Percentiles rank a stretch among this genome's conserved stretches.
Evolutionary conservation across 805 yeast genomes (phyloP).

Genomic region (Priceomyces melissophilus): DNA sequence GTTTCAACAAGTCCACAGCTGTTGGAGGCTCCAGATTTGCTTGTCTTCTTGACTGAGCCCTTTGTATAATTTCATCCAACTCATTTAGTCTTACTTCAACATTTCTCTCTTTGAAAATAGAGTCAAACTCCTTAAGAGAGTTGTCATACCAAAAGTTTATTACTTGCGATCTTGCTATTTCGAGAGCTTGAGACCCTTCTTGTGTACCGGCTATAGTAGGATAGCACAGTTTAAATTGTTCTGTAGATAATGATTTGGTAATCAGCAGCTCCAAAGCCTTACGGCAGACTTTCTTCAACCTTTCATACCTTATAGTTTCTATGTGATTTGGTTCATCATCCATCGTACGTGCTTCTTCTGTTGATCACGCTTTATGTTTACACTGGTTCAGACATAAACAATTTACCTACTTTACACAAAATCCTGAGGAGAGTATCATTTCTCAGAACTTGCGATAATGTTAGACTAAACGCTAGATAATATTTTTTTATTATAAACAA

Average conservation of each 20-base stretch:
- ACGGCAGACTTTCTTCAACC: conserved; percentile 48
- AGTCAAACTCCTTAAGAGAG: conserved; percentile 51
- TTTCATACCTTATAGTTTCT: conserved; percentile 41
- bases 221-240: conserved; percentile 51
- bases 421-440: no score
- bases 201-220: conserved; percentile 47
- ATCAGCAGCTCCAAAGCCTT: conserved; percentile 56
- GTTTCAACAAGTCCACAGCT: conserved; percentile 26
- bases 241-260: conserved; percentile 44
- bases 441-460: no score
- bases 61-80: conserved; percentile 45
- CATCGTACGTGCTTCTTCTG: conserved; percentile 2
- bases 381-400: not conserved
- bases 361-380: not conserved
- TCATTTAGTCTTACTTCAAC: conserved; percentile 42
- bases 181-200: conserved; percentile 43
- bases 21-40: conserved; percentile 15
- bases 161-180: conserved; percentile 51
- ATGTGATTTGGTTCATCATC: conserved; percentile 4
- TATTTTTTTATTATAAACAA: no score
- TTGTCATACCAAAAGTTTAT: conserved; percentile 48
- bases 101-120: conserved; percentile 48
- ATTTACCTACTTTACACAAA: not conserved
- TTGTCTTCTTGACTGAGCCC: conserved; percentile 32
- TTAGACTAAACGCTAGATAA: no score